Conservation (phyloP, 441 rosid species). For the Populus hybrid region DNA sequence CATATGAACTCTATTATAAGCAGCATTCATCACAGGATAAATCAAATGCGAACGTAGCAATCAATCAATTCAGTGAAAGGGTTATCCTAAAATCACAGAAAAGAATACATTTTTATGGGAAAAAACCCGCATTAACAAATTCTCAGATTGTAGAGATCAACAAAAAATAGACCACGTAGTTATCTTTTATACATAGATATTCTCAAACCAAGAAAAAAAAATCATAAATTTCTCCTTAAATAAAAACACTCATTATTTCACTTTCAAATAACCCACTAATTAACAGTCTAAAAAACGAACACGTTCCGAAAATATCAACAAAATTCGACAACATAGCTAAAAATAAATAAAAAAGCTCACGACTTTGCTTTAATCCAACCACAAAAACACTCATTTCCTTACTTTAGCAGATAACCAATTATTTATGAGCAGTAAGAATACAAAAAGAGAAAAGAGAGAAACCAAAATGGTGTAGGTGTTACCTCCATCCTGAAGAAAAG, state of each 20-base stretch:
- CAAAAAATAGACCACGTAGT: not conserved
- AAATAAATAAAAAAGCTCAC: not conserved
- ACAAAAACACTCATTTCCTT: not conserved
- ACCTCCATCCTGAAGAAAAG: conserved; percentile 68
- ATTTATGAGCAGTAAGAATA: not conserved
- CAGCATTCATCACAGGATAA: not conserved
- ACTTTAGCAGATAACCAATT: not conserved
- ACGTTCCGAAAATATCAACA: not conserved
- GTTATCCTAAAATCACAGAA: not conserved
- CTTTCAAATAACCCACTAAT: not conserved
- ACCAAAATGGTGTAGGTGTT: not conserved
- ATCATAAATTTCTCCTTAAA: not conserved
- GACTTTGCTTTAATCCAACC: not conserved
- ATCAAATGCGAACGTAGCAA: not conserved
- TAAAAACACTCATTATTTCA: not conserved
- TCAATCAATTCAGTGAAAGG: not conserved
- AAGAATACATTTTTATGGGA: not conserved
- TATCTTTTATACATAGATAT: not conserved
- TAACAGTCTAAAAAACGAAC: not conserved
- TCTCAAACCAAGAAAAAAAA: not conserved
- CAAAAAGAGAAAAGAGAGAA: not conserved
- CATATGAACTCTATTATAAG: not conserved
- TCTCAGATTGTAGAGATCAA: not conserved
- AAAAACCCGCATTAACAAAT: not conserved
- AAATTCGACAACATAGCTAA: not conserved